Evolutionary conservation across 2,329 filamentous ascomycete genomes (phyloP), one percentile per base, ranked within the genome.

Genomic region (Cucurbitaria berberidis): DNA sequence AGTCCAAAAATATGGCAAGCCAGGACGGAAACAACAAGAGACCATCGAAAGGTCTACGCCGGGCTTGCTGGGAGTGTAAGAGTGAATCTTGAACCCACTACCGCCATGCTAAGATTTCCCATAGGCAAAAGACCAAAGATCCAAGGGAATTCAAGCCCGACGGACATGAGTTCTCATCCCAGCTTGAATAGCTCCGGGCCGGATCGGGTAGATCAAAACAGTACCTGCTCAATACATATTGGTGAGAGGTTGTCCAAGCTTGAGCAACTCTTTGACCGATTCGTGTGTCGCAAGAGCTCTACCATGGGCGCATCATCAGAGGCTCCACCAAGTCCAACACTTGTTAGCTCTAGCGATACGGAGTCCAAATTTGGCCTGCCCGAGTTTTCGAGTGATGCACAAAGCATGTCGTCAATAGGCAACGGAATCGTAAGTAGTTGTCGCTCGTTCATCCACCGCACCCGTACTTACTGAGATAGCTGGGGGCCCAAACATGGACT

Each of bases 61-160:
- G 70, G 44, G 61, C 66, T 34, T 74, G 68, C 49, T 71, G 70
- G 68, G 68, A 74, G 63, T 74, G 72, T 74, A 58, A 71, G 70
- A 59, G 29, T 16, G 19, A 32, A 38, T 30, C 3, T 22, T 11
- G 45, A 27, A 39, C 32, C 35, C 15, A 27, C 5, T 27, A 30
- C 18, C 29, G 30, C 9, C 21, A 44, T 42, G 51, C 57, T 67
- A 53, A 68, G 21, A n/a, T 39, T 10, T 8, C 15, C 26, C n/a
- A 22, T 54, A 74, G 72, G 72, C 59, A 74, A 74, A 48, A 70
- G 62, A 48, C 65, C 57, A 34, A 74, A 68, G 45, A 39, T 62
- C 9, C 59, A 67, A 11, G 48, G 35, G 18, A 51, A 50, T 50
- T 53, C 49, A 16, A 57, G 48, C 39, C 56, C 59, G 39, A 56